Evolutionary conservation across 768 basidiomycete genomes (phyloP), one percentile per base, ranked within the genome.

Genomic region (Leccinum rimulosum): DNA sequence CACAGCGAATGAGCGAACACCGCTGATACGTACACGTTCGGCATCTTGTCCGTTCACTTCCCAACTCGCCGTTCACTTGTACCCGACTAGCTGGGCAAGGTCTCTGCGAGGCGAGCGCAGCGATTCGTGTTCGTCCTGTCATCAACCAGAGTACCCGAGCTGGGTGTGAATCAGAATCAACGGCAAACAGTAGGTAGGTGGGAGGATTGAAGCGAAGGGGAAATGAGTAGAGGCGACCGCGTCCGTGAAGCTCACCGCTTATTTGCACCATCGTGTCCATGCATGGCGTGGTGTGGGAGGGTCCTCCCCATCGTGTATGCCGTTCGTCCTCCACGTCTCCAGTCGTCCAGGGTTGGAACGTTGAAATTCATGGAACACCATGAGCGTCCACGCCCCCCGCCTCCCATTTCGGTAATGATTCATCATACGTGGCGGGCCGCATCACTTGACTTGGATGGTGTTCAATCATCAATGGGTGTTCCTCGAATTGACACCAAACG

Each of bases 361-460:
- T 43, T 43, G 38, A 43, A 43, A 43, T 87, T 79, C 71, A 81
- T 86, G 47, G 87, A 89, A 71, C 88, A 89, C 68, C 88, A 89
- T 68, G 88, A 90, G 70, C 82, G 84, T 47, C 73, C 82, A 2
- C 77, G 90, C 11, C 77, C 11, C 78, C 80, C 6, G 82, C 91
- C 33, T 84, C 87, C 8, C 81, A 88, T 43, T 87, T 85, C 64
- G 84, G 84, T 19, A 83, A 85, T 60, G 88, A 91, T 67, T 68
- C 70, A 2, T 76, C 78, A 0, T 72, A 33, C 79, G 60, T 85
- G 84, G 79, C 81, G 89, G 4, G 70, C 76, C 0, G 68, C 79
- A 15, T 85, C 84, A 73, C 91, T 43, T 10, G 40, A 43, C 25
- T 25, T 3, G 25, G n/a, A 40, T 36, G 36, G 36, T 15, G 36